These are phyloP conservation scores for Jacaranda mimosifolia DNA, from an alignment of 257 asterid species.

Conservation along the genomic window DNA sequence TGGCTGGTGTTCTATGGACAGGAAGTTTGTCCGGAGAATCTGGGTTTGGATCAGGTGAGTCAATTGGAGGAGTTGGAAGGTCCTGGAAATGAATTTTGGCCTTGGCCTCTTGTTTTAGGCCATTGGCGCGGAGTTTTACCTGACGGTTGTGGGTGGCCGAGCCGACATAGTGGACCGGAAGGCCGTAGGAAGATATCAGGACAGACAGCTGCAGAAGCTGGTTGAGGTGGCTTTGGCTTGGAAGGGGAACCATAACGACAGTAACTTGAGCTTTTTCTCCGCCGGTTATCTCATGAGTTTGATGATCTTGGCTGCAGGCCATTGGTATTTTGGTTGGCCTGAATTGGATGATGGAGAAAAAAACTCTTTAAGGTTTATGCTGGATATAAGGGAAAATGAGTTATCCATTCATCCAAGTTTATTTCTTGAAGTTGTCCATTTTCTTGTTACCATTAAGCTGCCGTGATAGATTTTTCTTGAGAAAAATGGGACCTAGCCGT, in stretches of 20 bases:
- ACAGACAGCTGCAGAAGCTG: slow-evolving; percentile 48
- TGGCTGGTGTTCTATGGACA: slow-evolving; percentile 47
- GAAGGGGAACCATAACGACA: slow-evolving; percentile 40
- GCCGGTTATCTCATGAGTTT: too few relatives aligned
- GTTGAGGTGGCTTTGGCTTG: slow-evolving; percentile 50
- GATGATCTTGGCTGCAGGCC: too few relatives aligned
- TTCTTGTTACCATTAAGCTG: too few relatives aligned
- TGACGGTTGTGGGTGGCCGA: slow-evolving; percentile 49
- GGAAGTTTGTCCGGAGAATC: slow-evolving; percentile 41
- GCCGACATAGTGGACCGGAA: slow-evolving; percentile 41
- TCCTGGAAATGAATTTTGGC: slow-evolving; percentile 48
- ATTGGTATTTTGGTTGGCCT: too few relatives aligned
- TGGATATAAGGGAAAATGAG: too few relatives aligned
- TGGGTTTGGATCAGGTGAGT: slow-evolving; percentile 42
- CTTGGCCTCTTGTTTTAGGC: background rate
- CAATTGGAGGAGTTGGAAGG: slow-evolving; percentile 50
- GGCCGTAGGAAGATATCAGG: slow-evolving; percentile 36
- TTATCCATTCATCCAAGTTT: too few relatives aligned
- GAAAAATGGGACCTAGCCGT: too few relatives aligned
- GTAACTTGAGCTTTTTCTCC: slow-evolving; percentile 10
- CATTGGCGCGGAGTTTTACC: slow-evolving; percentile 32
- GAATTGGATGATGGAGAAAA: too few relatives aligned
- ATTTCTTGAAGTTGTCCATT: too few relatives aligned
- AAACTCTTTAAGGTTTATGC: too few relatives aligned
- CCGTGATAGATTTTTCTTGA: too few relatives aligned